Evolutionary conservation across 2,329 filamentous ascomycete species (phyloP), one percentile per base, ranked within the genome.

Genomic region (Botryosphaeria dothidea): DNA sequence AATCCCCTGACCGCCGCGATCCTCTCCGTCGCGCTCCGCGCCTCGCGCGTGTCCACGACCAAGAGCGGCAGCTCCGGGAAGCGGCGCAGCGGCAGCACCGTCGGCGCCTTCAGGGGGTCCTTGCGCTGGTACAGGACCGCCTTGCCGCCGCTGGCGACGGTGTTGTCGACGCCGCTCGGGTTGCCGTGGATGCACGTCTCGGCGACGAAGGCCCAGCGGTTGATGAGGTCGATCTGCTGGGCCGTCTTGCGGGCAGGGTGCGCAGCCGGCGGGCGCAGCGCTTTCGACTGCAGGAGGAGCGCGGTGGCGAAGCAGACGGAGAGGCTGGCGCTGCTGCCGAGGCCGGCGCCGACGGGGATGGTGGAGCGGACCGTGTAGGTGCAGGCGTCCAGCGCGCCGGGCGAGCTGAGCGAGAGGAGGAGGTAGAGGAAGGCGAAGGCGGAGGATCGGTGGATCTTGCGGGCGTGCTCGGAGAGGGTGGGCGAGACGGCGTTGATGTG

Each of bases 161-260:
- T 99, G 78, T 99, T 99, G 79, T 99, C 95, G 48, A 99, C 92
- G 0, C 95, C 95, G 0, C 92, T 97, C 0, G 95, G 95, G 73
- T 96, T 98, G 41, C 94, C 95, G 75, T 99, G 95, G 68, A 98
- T 97, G 79, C 93, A 95, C 88, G 98, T 91, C 77, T 99, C 95
- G 25, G 91, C 91, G 0, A 99, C 95, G 77, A 97, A 98, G 0
- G 95, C 93, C 95, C 96, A 99, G 67, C 91, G 87, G 78, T 99
- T 99, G 80, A 99, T 97, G 68, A 94, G 88, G 80, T 98, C 93
- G 29, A 98, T 86, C 75, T 99, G 94, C 48, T 93, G 79, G 66
- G 91, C 88, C n/a, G 92, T 92, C 79, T 99, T 95, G 62, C 92
- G 89, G 0, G 88, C 80, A 3, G 93, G 92, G 77, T 98, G 94